Percentiles rank a stretch among this genome's conserved stretches.
These are phyloP conservation scores for Lolium rigidum DNA, from an alignment of 176 grass and related monocot genomes.

Conservation along the genomic window DNA sequence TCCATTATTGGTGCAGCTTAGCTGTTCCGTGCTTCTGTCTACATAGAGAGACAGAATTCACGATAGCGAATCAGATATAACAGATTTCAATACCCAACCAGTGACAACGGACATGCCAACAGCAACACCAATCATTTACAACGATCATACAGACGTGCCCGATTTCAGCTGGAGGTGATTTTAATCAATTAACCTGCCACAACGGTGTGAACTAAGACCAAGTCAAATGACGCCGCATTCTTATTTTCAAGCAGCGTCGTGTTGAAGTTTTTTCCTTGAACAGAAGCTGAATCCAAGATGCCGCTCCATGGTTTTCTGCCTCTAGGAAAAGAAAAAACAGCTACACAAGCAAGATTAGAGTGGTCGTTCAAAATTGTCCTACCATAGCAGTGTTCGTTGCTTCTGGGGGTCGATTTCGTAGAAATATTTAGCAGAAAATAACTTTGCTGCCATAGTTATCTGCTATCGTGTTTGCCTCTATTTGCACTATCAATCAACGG, in stretches of 20 bases:
- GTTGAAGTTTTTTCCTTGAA: not conserved
- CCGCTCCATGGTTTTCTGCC: not conserved
- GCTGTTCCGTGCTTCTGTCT: not conserved
- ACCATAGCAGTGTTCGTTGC: not conserved
- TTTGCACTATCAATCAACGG: not conserved
- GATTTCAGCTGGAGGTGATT: not conserved
- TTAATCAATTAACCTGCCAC: not conserved
- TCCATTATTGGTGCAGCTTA: constrained; percentile 7
- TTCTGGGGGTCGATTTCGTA: not conserved
- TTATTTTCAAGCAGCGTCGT: not conserved
- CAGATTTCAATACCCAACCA: not conserved
- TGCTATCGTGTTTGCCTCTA: not conserved
- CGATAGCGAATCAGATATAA: not conserved
- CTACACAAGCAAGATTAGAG: not conserved
- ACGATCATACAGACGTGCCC: constrained; percentile 1
- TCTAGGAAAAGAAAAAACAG: not conserved
- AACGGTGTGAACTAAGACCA: not conserved
- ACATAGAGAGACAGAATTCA: not conserved
- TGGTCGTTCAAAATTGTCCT: not conserved
- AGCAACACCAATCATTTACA: not conserved
- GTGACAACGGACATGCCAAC: not conserved
- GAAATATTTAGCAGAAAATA: constrained; percentile 21
- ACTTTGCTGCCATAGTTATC: not conserved
- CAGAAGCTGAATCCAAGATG: not conserved
- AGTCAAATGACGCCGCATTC: not conserved